These are phyloP conservation scores for Calonectria multiphialidica DNA, from an alignment of 2,329 filamentous ascomycete genomes.

Conservation along the genomic window DNA sequence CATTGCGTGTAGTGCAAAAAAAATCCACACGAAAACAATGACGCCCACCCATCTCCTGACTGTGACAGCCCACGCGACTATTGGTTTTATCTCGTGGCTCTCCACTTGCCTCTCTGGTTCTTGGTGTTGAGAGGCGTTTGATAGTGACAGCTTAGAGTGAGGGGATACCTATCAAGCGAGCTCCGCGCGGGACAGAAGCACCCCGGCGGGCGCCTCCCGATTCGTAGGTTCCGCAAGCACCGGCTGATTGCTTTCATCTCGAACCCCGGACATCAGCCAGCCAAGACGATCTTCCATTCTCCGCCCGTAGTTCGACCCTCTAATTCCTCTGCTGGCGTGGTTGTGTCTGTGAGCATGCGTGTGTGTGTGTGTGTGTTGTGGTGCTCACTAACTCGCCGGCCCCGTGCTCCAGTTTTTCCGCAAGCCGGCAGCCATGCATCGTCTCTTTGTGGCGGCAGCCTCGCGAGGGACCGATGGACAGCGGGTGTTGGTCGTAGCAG, in stretches of 20 bases:
- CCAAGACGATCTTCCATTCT: background rate
- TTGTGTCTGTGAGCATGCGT: background rate
- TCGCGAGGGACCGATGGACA: background rate
- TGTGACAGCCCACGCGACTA: background rate
- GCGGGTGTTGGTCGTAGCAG: background rate
- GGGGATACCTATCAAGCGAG: background rate
- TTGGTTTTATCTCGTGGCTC: background rate
- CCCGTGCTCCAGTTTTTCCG: slow-evolving; percentile 4
- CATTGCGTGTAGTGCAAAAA: slow-evolving; percentile 27
- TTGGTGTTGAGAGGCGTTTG: background rate
- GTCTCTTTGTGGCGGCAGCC: slow-evolving; percentile 7
- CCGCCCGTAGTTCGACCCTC: background rate
- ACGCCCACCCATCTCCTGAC: background rate
- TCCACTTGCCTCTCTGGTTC: background rate
- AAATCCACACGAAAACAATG: slow-evolving; percentile 28
- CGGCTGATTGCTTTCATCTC: slow-evolving; percentile 18
- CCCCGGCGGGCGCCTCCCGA: slow-evolving; percentile 18
- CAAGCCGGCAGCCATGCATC: slow-evolving; percentile 2
- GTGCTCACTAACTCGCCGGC: background rate
- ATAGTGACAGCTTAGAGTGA: background rate
- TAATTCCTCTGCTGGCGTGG: background rate
- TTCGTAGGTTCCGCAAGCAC: slow-evolving; percentile 22
- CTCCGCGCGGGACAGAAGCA: background rate
- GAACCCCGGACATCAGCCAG: slow-evolving; percentile 17
- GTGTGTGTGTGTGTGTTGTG: background rate